Evolutionary conservation across 2,329 filamentous ascomycete species (phyloP).

Genomic region (Sporothrix brunneoviolacea): DNA sequence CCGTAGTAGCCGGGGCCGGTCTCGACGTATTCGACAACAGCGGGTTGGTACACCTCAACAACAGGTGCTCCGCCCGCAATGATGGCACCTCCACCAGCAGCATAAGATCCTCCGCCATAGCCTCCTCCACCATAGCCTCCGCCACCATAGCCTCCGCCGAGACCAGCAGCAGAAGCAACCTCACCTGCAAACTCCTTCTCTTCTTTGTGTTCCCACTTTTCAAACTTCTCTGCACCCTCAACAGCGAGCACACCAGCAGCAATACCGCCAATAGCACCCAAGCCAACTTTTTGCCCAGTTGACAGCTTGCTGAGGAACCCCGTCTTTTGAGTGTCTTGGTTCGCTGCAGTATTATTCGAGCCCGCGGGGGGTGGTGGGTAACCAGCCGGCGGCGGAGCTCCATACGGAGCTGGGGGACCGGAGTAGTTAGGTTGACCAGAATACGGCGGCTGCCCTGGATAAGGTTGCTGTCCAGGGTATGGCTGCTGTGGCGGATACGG

Average conservation of each 20-base stretch:
- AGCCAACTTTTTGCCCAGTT: conserved; percentile 12
- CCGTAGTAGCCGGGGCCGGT: conserved; percentile 9
- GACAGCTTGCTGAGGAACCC: conserved; percentile 14
- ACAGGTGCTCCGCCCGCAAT: neutral
- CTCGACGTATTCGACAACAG: conserved; percentile 9
- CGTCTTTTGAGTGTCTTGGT: conserved; percentile 1
- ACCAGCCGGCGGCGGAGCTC: conserved; percentile 1
- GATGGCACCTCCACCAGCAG: neutral
- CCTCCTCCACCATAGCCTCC: neutral
- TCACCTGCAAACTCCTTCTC: conserved; percentile 12
- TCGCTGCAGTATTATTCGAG: neutral
- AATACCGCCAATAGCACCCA: conserved; percentile 10
- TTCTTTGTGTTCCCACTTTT: conserved; percentile 9
- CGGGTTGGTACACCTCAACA: conserved; percentile 4
- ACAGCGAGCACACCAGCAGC: conserved; percentile 12
- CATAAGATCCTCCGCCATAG: neutral
- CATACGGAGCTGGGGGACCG: neutral
- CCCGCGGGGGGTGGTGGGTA: conserved; percentile 4
- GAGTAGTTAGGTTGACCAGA: neutral
- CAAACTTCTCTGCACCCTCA: conserved; percentile 12
- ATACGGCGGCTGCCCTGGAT: neutral
- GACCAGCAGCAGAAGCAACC: conserved; percentile 6
- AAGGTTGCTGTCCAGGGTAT: neutral
- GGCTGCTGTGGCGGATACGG: neutral
- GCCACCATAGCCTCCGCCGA: neutral